A percentile compares a stretch with the other conserved stretches of the same genome.
phyloP scores from a whole-genome alignment of 2,329 filamentous ascomycete genomes.

The Fusarium graminum region DNA sequence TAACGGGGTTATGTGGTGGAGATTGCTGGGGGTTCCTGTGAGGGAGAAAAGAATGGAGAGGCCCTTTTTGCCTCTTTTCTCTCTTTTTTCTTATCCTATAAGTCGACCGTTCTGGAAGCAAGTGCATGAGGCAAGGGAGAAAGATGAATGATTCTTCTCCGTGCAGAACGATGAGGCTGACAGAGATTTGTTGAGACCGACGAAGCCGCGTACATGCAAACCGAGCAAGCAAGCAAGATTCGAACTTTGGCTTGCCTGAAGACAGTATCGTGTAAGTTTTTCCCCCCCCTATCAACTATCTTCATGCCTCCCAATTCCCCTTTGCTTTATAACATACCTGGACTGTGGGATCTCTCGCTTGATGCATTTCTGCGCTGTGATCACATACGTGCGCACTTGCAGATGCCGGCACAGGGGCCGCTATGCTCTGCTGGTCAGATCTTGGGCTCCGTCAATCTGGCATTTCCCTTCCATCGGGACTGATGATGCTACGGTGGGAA shows the following conservation, averaged over 20 bases:
- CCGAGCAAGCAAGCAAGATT: slow-evolving; percentile 1
- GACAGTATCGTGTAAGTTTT: neutral
- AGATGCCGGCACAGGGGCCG: slow-evolving; percentile 23
- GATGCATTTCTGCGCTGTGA: neutral
- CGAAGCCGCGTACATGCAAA: neutral
- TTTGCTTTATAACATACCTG: slow-evolving; percentile 1
- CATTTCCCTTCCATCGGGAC: slow-evolving; percentile 22
- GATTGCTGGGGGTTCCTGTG: slow-evolving; percentile 34
- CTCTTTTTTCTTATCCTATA: neutral
- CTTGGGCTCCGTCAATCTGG: slow-evolving; percentile 23
- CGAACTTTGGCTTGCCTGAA: neutral
- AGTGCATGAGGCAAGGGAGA: slow-evolving; percentile 37
- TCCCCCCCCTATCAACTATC: neutral
- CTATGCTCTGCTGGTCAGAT: slow-evolving; percentile 14
- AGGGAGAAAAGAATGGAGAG: slow-evolving; percentile 32
- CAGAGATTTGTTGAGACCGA: slow-evolving; percentile 26
- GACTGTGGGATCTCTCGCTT: slow-evolving; percentile 9
- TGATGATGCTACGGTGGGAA: slow-evolving; percentile 2
- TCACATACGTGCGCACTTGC: neutral
- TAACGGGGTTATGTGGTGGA: slow-evolving; percentile 17
- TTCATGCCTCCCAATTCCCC: neutral
- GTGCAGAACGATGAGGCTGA: slow-evolving; percentile 3
- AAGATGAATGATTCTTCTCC: slow-evolving; percentile 14
- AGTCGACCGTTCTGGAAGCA: slow-evolving; percentile 17
- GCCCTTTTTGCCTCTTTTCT: neutral